Percentiles rank a stretch among this genome's conserved stretches.
These are phyloP conservation scores for Cryptococcus wingfieldii DNA, from an alignment of 1,284 basidiomycete genomes.

Conservation along the genomic window DNA sequence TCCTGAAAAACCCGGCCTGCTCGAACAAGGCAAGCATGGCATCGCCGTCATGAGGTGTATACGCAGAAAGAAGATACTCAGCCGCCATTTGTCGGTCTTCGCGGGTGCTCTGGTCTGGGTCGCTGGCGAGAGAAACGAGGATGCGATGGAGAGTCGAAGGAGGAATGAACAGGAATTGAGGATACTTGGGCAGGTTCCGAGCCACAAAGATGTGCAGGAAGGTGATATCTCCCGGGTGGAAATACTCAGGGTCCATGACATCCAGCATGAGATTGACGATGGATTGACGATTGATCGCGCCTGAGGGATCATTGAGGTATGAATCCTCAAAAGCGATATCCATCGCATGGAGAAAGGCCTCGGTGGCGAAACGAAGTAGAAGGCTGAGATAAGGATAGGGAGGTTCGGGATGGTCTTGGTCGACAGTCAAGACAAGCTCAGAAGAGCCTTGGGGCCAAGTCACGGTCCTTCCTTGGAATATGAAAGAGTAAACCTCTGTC, in stretches of 20 bases:
- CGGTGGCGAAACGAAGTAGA: constrained; percentile 83
- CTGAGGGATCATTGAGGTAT: constrained; percentile 74
- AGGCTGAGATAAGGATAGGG: constrained; percentile 85
- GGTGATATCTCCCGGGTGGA: constrained; percentile 63
- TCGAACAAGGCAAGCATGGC: constrained; percentile 68
- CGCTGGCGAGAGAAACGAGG: constrained; percentile 70
- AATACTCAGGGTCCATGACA: constrained; percentile 51
- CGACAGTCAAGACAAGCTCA: constrained; percentile 52
- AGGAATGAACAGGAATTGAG: constrained; percentile 74
- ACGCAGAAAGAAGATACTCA: constrained; percentile 90
- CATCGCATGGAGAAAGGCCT: constrained; percentile 87
- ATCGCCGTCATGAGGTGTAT: constrained; percentile 74
- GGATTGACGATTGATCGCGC: constrained; percentile 64
- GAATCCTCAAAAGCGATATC: constrained; percentile 93
- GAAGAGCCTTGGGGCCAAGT: constrained; percentile 83
- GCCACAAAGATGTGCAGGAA: constrained; percentile 95
- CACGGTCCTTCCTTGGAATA: constrained; percentile 76
- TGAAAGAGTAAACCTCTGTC: constrained; percentile 67
- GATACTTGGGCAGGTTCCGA: constrained; percentile 94
- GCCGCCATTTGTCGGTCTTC: constrained; percentile 93
- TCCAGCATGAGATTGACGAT: constrained; percentile 84
- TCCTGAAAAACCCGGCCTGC: constrained; percentile 81
- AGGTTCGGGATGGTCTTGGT: constrained; percentile 53
- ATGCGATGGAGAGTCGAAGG: constrained; percentile 68
- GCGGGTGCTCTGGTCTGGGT: constrained; percentile 66